Percentiles rank a stretch among this genome's conserved stretches.
phyloP scores from a whole-genome alignment of 164 flowering plant species.

The Echeveria elegans region DNA sequence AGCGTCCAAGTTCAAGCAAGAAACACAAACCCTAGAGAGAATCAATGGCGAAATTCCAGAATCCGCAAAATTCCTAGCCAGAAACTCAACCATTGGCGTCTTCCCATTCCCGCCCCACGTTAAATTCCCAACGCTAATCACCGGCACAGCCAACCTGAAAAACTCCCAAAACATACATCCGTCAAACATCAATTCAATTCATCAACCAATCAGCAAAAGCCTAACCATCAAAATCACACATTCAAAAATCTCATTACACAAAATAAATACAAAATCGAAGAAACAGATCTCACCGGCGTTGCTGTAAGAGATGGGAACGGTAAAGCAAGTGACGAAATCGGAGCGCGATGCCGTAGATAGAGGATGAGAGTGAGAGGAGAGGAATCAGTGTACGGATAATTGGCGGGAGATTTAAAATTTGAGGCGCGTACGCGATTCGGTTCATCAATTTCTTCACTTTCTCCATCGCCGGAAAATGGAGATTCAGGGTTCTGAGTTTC shows the following conservation, averaged over 20 bases:
- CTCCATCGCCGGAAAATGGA: constrained; percentile 35
- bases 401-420: constrained; percentile 27
- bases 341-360: constrained; percentile 44
- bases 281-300: constrained; percentile 30
- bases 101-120: constrained; percentile 99
- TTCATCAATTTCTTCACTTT: constrained; percentile 23
- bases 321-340: constrained; percentile 42
- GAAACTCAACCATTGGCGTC: constrained; percentile 90
- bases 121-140: constrained; percentile 87
- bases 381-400: constrained; percentile 45
- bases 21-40: constrained; percentile 53
- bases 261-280: not conserved
- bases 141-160: constrained; percentile 74
- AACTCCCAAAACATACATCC: not conserved
- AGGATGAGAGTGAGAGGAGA: constrained; percentile 47
- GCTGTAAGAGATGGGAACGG: constrained; percentile 27
- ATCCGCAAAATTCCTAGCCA: constrained; percentile 37
- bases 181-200: not conserved
- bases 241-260: not conserved
- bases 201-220: not conserved
- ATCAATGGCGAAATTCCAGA: constrained; percentile 65
- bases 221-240: not conserved
- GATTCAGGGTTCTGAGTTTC: not conserved
- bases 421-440: constrained; percentile 44
- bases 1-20: too few relatives aligned